These are phyloP conservation scores for Kwoniella bestiolae DNA, from an alignment of 768 basidiomycete genomes.

Conservation along the genomic window DNA sequence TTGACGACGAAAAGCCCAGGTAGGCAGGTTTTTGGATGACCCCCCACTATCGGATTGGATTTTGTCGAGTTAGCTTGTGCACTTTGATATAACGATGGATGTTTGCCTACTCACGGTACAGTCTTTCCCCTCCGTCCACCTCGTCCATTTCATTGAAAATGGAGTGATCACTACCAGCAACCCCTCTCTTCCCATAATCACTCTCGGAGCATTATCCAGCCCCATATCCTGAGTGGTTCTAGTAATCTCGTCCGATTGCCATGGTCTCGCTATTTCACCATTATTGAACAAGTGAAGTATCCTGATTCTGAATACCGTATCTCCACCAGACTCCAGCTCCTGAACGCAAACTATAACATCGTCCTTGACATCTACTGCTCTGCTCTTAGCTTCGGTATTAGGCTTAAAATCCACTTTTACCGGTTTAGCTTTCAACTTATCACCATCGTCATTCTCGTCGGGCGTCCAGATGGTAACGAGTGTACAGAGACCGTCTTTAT, in stretches of 20 bases:
- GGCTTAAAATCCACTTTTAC: conserved; percentile 5
- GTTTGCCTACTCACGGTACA: not conserved
- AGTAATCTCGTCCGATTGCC: not conserved
- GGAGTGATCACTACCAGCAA: not conserved
- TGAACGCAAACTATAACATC: not conserved
- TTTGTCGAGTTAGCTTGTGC: not conserved
- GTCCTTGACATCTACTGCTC: not conserved
- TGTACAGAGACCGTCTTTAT: not conserved
- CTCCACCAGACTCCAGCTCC: not conserved
- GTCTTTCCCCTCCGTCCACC: conserved; percentile 1
- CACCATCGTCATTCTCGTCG: not conserved
- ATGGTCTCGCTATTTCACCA: not conserved
- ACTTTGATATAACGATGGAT: not conserved
- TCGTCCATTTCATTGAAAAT: not conserved
- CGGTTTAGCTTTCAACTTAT: not conserved
- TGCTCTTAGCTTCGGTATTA: not conserved
- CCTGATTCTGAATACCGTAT: not conserved
- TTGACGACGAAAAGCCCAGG: not conserved
- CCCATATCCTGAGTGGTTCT: not conserved
- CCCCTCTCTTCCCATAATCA: not conserved
- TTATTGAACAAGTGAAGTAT: conserved; percentile 1
- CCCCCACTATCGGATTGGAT: conserved; percentile 3
- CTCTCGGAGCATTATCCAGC: not conserved
- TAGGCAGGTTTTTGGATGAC: not conserved
- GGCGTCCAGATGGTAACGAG: not conserved